Base-by-base conservation (phyloP, 805 yeast genomes). In the Candida yuanshanica region DNA sequence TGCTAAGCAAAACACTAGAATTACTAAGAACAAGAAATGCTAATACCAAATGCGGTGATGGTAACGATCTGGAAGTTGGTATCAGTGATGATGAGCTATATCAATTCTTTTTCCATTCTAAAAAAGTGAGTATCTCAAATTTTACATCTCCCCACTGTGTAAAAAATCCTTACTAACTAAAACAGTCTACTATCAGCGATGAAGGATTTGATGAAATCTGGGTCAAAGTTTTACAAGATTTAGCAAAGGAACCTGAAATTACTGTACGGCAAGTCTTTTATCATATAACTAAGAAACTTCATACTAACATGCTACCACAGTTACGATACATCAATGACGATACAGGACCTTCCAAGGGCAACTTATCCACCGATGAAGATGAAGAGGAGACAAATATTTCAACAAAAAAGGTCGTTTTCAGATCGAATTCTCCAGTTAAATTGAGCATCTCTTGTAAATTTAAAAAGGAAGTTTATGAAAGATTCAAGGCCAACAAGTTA, bases 171-270 rank as follows among this genome's bases (percentile, higher is more conserved):
- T 39, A 39, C 37, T 27, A 11, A n/a, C 10, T 9, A 20, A 31
- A 5, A 3, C 8, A 31, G 34, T 21, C 47, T 5, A 29, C 47
- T 2, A 48, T 66, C 22, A 55, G 53, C 33, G 75, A 69, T 41
- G 79, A 77, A 26, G 93, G 86, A 47, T 85, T 83, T 58, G 82
- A 83, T 49, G 83, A 77, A 44, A 69, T 84, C 44, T 88, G 95
- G 95, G 55, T 56, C 20, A 74, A 77, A 51, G 81, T 81, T n/a
- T 55, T 79, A 3, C 58, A 66, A 26, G 81, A 79, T 51, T 69
- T 87, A 47, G 75, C 77, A 47, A 70, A 67, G 42, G 83, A 81
- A 64, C 81, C 84, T 33, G 86, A 79, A 59, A 72, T 82, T 58
- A 77, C 74, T 64, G 83, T 83, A 75, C 81, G 93, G 85, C 85